Evolutionary conservation across 2,329 filamentous ascomycete species (phyloP).

Genomic region (Phyllosticta citrichinensis): DNA sequence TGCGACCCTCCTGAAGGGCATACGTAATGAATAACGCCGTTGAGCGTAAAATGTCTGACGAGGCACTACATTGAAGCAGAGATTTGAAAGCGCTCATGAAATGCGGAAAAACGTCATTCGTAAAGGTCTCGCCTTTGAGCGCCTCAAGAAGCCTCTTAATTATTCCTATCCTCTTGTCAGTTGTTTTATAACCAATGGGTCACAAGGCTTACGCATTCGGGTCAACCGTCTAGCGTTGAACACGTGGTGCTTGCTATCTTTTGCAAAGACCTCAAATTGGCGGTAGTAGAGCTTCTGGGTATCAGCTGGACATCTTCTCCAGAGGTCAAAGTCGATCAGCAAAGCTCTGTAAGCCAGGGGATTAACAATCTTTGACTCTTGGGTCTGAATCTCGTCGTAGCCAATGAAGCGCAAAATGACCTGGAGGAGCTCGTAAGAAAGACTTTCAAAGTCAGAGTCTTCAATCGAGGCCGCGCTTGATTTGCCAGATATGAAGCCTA

Average conservation of each 20-base stretch:
- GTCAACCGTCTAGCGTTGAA: constrained; percentile 84
- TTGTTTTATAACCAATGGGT: background rate
- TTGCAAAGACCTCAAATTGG: constrained; percentile 80
- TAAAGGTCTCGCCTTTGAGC: constrained; percentile 73
- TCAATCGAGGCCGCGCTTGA: constrained; percentile 2
- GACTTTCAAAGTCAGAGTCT: constrained; percentile 34
- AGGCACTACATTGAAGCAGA: constrained; percentile 70
- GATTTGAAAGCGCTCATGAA: constrained; percentile 73
- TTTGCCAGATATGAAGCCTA: constrained; percentile 22
- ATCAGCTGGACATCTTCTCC: constrained; percentile 66
- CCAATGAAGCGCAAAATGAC: constrained; percentile 79
- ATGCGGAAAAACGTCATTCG: constrained; percentile 58
- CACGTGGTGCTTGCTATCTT: constrained; percentile 81
- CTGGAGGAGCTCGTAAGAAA: constrained; percentile 55
- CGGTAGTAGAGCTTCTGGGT: constrained; percentile 87
- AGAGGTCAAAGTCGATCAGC: constrained; percentile 86
- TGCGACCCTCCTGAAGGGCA: constrained; percentile 59
- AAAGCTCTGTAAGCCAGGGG: constrained; percentile 87
- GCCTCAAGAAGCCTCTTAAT: constrained; percentile 85
- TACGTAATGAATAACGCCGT: constrained; percentile 90
- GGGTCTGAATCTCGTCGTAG: constrained; percentile 68
- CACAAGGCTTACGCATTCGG: constrained; percentile 65
- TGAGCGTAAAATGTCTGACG: constrained; percentile 74
- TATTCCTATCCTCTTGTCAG: constrained; percentile 50
- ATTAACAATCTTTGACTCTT: constrained; percentile 90